Evolutionary conservation across 352 stramenopile species (phyloP).

Genomic region (Phytophthora litchii): DNA sequence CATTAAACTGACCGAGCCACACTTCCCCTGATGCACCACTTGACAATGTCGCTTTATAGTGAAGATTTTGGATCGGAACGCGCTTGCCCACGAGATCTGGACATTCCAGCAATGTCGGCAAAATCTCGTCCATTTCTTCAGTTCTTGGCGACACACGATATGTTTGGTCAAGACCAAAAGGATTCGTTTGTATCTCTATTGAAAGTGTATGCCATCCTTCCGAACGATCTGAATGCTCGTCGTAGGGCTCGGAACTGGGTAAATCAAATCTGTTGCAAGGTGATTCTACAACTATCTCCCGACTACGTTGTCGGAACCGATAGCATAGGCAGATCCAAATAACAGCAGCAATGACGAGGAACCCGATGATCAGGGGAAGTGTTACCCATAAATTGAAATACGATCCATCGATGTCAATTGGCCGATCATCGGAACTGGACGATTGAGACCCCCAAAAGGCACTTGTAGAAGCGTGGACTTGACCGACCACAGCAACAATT

Average conservation of each 20-base stretch:
- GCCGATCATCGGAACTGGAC: not conserved
- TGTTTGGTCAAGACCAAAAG: conserved; percentile 10
- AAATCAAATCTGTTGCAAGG: conserved; percentile 2
- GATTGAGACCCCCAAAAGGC: not conserved
- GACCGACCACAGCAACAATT: not conserved
- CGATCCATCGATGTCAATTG: not conserved
- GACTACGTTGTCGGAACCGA: not conserved
- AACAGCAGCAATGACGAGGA: conserved; percentile 2
- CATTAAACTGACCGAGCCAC: conserved; percentile 28
- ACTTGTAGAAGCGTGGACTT: not conserved
- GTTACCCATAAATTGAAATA: conserved; percentile 14
- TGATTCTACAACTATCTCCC: conserved; percentile 3
- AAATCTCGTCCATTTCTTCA: not conserved
- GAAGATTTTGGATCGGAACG: conserved; percentile 31
- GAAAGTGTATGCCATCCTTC: conserved; percentile 18
- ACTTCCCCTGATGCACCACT: conserved; percentile 42
- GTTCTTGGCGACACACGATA: conserved; percentile 5
- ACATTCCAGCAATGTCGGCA: conserved; percentile 3
- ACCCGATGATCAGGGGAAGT: conserved; percentile 6
- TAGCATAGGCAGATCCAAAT: conserved; percentile 21
- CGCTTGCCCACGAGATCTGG: conserved; percentile 12
- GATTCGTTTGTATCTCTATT: not conserved
- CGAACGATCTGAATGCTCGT: not conserved
- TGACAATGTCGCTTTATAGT: conserved; percentile 24
- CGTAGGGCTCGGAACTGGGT: conserved; percentile 2